A percentile compares a stretch with the other conserved stretches of the same genome.
Evolutionary conservation across 2,329 filamentous ascomycete species (phyloP).

Genomic region (Aspergillus oerlinghausenensis): DNA sequence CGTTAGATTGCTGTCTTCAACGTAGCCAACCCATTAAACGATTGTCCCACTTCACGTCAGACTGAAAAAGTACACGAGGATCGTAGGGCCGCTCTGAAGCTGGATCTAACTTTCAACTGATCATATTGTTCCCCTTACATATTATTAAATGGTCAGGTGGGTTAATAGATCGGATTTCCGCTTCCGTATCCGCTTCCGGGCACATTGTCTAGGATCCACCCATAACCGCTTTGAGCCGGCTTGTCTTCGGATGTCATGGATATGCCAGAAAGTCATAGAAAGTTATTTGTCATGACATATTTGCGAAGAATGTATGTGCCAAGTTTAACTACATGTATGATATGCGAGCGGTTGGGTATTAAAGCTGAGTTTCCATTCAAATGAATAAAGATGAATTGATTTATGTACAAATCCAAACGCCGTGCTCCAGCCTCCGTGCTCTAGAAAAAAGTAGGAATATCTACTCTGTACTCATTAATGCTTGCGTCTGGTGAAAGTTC

Average conservation of each 20-base stretch:
- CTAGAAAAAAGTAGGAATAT: not conserved
- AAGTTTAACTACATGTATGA: not conserved
- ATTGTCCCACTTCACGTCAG: not conserved
- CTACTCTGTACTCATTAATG: not conserved
- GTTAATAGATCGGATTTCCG: not conserved
- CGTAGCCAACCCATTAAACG: not conserved
- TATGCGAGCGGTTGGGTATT: not conserved
- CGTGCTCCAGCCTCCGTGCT: not conserved
- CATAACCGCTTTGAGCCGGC: not conserved
- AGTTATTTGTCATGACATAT: not conserved
- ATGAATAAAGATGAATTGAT: not conserved
- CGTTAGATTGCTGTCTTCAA: not conserved
- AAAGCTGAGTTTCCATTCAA: not conserved
- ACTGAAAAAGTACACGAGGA: not conserved
- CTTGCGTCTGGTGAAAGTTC: not conserved
- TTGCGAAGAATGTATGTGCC: not conserved
- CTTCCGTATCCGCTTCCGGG: conserved; percentile 14
- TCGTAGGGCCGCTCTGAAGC: not conserved
- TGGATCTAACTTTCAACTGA: not conserved
- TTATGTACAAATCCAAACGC: not conserved
- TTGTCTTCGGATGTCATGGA: not conserved
- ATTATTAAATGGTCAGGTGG: not conserved
- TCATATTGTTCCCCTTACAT: too few species aligned
- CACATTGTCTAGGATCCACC: conserved; percentile 1
- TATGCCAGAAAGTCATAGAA: not conserved